A percentile compares a stretch with the other conserved stretches of the same genome.
Evolutionary conservation across 352 stramenopile species (phyloP).

Genomic region (Phytophthora lateralis): DNA sequence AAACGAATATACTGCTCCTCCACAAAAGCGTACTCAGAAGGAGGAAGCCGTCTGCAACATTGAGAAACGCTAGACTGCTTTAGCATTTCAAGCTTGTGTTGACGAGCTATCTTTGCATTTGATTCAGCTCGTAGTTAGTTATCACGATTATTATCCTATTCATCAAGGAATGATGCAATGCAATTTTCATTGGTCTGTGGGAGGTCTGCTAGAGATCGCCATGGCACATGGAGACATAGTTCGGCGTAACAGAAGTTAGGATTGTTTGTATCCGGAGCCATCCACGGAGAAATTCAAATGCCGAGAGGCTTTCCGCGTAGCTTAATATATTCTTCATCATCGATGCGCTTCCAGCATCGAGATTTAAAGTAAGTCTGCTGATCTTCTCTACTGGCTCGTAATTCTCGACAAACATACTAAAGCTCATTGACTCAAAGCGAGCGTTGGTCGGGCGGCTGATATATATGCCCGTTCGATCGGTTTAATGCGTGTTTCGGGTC

Average conservation of each 20-base stretch:
- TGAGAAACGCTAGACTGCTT: no score
- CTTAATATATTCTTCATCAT: background rate
- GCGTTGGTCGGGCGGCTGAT: background rate
- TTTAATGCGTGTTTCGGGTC: background rate
- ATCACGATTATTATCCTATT: background rate
- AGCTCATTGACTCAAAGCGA: background rate
- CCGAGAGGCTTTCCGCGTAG: no score
- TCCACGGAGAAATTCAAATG: background rate
- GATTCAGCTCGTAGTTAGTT: background rate
- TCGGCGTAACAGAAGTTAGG: background rate
- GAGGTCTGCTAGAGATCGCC: no score
- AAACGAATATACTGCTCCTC: background rate
- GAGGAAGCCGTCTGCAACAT: no score
- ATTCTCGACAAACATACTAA: background rate
- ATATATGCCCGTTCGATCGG: conserved; percentile 2
- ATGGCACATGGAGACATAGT: background rate
- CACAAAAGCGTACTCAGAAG: conserved; percentile 1
- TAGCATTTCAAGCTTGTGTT: no score
- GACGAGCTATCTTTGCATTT: no score
- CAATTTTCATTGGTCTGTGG: background rate
- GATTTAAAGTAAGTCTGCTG: background rate
- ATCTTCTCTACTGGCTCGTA: background rate
- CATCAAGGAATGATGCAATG: background rate
- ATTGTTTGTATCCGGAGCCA: background rate
- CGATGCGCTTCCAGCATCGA: background rate